Evolutionary conservation across 2,329 filamentous ascomycete genomes (phyloP).

Genomic region (Neurospora sp.): DNA sequence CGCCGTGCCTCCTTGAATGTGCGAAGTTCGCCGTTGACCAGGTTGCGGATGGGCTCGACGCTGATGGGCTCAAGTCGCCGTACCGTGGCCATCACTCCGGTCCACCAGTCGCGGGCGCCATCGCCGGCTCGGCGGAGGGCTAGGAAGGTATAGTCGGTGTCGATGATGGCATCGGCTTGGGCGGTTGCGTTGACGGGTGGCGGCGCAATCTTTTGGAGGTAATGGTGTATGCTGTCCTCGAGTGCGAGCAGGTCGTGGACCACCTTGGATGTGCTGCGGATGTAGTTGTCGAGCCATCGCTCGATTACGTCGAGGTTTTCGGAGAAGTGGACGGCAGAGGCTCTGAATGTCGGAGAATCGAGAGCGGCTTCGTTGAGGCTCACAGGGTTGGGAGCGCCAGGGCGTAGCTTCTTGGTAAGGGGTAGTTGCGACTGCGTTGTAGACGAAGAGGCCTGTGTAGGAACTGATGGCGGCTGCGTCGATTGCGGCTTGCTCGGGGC

Average conservation of each 20-base stretch:
- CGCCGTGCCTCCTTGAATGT: conserved; percentile 78
- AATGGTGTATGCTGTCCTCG: conserved; percentile 69
- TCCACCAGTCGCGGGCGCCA: conserved; percentile 81
- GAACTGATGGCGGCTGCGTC: conserved; percentile 1
- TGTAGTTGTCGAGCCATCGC: conserved; percentile 69
- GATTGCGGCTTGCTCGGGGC: not conserved
- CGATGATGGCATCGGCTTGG: conserved; percentile 70
- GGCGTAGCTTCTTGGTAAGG: conserved; percentile 9
- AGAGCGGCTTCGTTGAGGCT: conserved; percentile 88
- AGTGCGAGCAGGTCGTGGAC: conserved; percentile 58
- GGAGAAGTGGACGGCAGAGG: conserved; percentile 72
- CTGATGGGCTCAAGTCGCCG: conserved; percentile 69
- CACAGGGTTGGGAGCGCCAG: conserved; percentile 54
- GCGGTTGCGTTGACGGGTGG: conserved; percentile 37
- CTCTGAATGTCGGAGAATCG: conserved; percentile 92
- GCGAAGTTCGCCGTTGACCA: conserved; percentile 69
- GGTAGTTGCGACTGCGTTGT: conserved; percentile 7
- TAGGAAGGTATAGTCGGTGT: conserved; percentile 89
- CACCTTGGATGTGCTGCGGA: conserved; percentile 42
- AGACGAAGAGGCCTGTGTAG: conserved; percentile 1
- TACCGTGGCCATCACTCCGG: conserved; percentile 59
- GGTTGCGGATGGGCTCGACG: conserved; percentile 71
- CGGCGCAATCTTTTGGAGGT: conserved; percentile 67
- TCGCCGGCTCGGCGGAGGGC: conserved; percentile 80
- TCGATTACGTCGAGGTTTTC: conserved; percentile 90